Conservation (phyloP, 495 filamentous ascomycete genomes). For the Hypoxylon rickii region DNA sequence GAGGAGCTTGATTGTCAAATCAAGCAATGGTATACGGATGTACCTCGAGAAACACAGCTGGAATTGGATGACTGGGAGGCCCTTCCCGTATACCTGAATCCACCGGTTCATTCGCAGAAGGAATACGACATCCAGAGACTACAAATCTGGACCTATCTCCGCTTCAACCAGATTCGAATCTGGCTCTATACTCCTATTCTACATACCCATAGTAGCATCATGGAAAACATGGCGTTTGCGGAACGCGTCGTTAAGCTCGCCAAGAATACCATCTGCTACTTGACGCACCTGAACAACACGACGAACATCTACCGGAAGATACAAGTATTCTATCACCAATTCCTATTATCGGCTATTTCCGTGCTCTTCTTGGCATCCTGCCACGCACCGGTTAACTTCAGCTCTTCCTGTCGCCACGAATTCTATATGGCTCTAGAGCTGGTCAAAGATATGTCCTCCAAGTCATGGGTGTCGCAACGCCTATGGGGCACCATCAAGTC, state of each 20-base stretch:
- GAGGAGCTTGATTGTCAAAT: conserved; percentile 77
- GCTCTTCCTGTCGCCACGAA: conserved; percentile 72
- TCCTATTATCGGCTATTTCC: conserved; percentile 77
- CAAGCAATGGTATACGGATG: conserved; percentile 69
- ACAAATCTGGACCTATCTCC: conserved; percentile 66
- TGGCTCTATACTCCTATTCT: conserved; percentile 82
- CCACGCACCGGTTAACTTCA: conserved; percentile 80
- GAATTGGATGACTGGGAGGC: conserved; percentile 38
- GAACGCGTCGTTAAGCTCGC: conserved; percentile 75
- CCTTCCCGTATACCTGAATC: conserved; percentile 35
- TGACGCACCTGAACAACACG: conserved; percentile 76
- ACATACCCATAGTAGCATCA: conserved; percentile 75
- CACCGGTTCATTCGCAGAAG: conserved; percentile 29
- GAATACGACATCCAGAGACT: conserved; percentile 59
- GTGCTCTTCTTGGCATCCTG: conserved; percentile 83
- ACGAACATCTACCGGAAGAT: conserved; percentile 79
- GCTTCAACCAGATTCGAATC: conserved; percentile 82
- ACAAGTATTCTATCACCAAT: conserved; percentile 86
- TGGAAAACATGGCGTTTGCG: conserved; percentile 68
- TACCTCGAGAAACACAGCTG: conserved; percentile 47
- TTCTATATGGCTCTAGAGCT: conserved; percentile 87
- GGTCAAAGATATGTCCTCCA: conserved; percentile 77
- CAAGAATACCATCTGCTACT: conserved; percentile 76
- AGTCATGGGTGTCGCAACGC: conserved; percentile 75
- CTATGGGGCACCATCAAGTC: conserved; percentile 82